A percentile compares a stretch with the other conserved stretches of the same genome.
Conservation (phyloP, 257 asterid species). For the Petunia secreta region DNA sequence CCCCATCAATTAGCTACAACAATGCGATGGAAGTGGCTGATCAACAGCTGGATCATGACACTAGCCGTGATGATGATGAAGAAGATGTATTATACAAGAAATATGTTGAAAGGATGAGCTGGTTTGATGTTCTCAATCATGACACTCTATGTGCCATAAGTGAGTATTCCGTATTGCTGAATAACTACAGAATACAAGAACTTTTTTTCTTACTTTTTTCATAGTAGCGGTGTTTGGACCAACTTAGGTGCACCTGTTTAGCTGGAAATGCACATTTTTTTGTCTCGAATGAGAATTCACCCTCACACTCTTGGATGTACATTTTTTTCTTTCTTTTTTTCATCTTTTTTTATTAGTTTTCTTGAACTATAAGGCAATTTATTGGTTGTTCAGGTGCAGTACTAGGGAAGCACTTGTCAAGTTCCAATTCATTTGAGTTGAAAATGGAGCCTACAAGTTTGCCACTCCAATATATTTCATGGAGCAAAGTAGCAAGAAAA, state of each 20-base stretch:
- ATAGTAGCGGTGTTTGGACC: neutral
- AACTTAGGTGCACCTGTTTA: neutral
- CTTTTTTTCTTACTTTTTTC: neutral
- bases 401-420: constrained; percentile 25
- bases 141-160: constrained; percentile 60
- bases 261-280: neutral
- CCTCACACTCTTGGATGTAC: neutral
- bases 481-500: constrained; percentile 39
- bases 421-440: constrained; percentile 15
- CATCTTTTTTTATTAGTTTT: neutral
- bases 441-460: constrained; percentile 15
- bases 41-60: neutral
- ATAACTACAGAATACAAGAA: neutral
- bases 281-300: no score
- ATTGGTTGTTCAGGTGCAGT: constrained; percentile 43
- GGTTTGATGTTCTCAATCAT: constrained; percentile 54
- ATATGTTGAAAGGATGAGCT: constrained; percentile 55
- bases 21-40: neutral
- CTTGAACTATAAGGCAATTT: neutral
- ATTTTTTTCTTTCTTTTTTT: no score
- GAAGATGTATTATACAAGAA: constrained; percentile 40
- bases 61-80: constrained; percentile 12
- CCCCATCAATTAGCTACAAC: neutral
- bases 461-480: neutral
- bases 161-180: constrained; percentile 27